Evolutionary conservation across 2,329 filamentous ascomycete species (phyloP).

Genomic region (Microascus cirrosus): DNA sequence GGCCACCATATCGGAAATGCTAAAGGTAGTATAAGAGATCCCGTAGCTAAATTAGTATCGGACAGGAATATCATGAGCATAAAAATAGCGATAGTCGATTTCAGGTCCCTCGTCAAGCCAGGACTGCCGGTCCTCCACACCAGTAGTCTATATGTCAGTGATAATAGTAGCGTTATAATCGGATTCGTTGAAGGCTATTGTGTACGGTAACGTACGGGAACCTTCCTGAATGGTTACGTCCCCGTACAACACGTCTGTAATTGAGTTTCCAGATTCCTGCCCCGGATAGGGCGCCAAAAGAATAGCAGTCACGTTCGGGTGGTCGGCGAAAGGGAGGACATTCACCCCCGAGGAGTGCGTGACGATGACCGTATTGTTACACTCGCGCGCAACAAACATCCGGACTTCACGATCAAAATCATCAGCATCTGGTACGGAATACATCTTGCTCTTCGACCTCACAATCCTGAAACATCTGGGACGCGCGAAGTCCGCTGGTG

Average conservation of each 20-base stretch:
- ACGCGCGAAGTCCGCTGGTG: no score
- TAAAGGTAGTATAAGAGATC: slow-evolving; percentile 43
- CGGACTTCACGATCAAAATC: no score
- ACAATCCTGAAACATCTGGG: no score
- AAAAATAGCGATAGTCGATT: slow-evolving; percentile 45
- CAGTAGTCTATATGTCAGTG: slow-evolving; percentile 40
- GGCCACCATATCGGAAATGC: slow-evolving; percentile 30
- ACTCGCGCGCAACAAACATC: slow-evolving; percentile 49
- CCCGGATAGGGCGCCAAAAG: slow-evolving; percentile 55
- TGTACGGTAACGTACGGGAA: slow-evolving; percentile 52
- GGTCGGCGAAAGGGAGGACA: slow-evolving; percentile 49
- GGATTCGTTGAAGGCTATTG: slow-evolving; percentile 40
- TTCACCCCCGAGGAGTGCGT: slow-evolving; percentile 53
- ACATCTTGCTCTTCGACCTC: no score
- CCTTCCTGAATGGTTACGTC: slow-evolving; percentile 37
- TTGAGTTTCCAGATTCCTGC: slow-evolving; percentile 46
- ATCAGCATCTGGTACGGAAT: no score
- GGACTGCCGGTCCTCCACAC: slow-evolving; percentile 35
- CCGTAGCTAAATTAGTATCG: slow-evolving; percentile 47
- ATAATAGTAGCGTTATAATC: slow-evolving; percentile 43
- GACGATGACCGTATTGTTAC: slow-evolving; percentile 52
- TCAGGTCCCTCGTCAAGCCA: slow-evolving; percentile 40
- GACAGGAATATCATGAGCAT: slow-evolving; percentile 32
- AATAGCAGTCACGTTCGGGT: slow-evolving; percentile 53
- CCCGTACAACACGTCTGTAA: slow-evolving; percentile 47